Conservation (phyloP, 495 filamentous ascomycete genomes). For the Pyrenula massariospora region DNA sequence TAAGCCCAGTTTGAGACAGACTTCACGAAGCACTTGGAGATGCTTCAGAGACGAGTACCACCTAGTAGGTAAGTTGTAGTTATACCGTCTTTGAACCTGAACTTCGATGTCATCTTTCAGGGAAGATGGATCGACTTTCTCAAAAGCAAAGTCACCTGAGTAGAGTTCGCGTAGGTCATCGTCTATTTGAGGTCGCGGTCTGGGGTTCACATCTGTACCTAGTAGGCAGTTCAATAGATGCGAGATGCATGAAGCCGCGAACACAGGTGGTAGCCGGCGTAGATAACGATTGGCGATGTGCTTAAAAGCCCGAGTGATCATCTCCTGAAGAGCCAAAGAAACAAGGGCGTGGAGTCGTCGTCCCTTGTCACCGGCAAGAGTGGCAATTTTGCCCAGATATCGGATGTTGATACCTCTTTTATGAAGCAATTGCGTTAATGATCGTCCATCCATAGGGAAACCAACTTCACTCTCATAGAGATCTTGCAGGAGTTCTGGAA, state of each 20-base stretch:
- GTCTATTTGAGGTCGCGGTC: conserved; percentile 68
- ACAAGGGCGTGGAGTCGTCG: conserved; percentile 65
- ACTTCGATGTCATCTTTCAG: conserved; percentile 58
- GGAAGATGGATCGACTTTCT: conserved; percentile 58
- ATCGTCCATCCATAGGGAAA: conserved; percentile 96
- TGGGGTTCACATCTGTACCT: conserved; percentile 61
- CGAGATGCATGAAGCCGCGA: conserved; percentile 63
- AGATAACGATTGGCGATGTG: conserved; percentile 73
- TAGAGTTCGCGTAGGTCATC: conserved; percentile 62
- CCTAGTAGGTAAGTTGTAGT: conserved; percentile 54
- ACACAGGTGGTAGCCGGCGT: conserved; percentile 63
- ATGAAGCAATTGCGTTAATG: conserved; percentile 79
- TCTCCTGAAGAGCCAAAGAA: conserved; percentile 73
- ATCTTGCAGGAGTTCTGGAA: conserved; percentile 68
- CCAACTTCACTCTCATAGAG: conserved; percentile 86
- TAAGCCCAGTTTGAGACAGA: conserved; percentile 80
- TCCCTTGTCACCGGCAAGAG: conserved; percentile 52
- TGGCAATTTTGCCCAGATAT: conserved; percentile 78
- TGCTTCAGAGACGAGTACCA: conserved; percentile 58
- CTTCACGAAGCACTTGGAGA: conserved; percentile 77
- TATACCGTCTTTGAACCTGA: conserved; percentile 63
- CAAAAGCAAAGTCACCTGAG: conserved; percentile 74
- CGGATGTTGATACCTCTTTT: conserved; percentile 95
- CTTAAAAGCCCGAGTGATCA: conserved; percentile 90
- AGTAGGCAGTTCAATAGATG: conserved; percentile 94